Evolutionary conservation across 2,329 filamentous ascomycete genomes (phyloP).

Genomic region (Byssoonygena ceratinophila): DNA sequence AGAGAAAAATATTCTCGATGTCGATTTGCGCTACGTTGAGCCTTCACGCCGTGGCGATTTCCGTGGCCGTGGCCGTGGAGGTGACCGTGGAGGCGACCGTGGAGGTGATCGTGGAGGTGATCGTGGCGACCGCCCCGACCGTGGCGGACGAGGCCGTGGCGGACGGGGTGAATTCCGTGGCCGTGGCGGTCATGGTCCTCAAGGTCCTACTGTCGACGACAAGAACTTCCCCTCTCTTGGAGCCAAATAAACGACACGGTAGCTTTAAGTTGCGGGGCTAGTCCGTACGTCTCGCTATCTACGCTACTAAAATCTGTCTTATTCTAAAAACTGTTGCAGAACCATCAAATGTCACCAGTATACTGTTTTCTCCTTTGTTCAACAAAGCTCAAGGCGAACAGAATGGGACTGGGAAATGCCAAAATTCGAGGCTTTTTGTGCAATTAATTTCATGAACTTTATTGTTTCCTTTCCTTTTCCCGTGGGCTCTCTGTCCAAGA

Average conservation of each 20-base stretch:
- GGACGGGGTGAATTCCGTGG: constrained; percentile 37
- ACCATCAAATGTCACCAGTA: neutral
- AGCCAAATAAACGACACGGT: constrained; percentile 25
- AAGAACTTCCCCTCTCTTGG: constrained; percentile 40
- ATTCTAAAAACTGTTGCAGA: neutral
- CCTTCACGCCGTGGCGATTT: constrained; percentile 45
- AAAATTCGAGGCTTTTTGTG: constrained; percentile 1
- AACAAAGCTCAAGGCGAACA: constrained; percentile 1
- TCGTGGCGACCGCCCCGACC: constrained; percentile 35
- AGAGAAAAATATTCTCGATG: constrained; percentile 79
- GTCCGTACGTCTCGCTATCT: constrained; percentile 6
- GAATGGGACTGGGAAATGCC: constrained; percentile 7
- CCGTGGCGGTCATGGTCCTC: constrained; percentile 23
- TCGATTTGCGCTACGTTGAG: constrained; percentile 75
- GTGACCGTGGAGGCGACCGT: constrained; percentile 30
- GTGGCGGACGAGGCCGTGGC: constrained; percentile 24
- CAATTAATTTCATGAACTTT: constrained; percentile 3
- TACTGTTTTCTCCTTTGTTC: neutral
- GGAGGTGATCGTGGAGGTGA: constrained; percentile 38
- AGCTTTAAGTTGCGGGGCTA: constrained; percentile 1
- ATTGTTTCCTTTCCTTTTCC: neutral
- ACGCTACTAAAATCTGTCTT: neutral
- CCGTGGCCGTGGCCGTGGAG: constrained; percentile 41
- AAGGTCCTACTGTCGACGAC: constrained; percentile 34
- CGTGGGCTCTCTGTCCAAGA: neutral